Conservation (phyloP, 306 rosid species). For the Prunus kanzakura region DNA sequence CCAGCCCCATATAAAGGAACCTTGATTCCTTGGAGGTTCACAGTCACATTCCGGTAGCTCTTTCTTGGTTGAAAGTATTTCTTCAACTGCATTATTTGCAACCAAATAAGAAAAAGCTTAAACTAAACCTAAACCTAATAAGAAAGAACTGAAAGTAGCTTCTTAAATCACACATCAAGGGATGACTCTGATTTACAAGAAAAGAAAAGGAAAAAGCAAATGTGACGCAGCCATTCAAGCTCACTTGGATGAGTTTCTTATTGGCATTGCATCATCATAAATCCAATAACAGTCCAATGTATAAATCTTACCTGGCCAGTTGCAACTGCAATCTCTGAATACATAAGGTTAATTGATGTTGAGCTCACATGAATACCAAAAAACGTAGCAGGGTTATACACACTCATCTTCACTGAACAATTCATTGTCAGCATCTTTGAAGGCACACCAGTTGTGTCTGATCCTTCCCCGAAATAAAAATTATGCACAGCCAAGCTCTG, state of each 20-base stretch:
- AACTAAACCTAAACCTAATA: background rate
- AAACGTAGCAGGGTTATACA: constrained; percentile 79
- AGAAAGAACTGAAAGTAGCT: background rate
- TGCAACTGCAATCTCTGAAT: constrained; percentile 66
- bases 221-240: too few species aligned
- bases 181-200: too few species aligned
- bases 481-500: constrained; percentile 76
- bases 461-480: constrained; percentile 73
- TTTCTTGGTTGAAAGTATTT: constrained; percentile 73
- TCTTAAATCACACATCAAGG: background rate
- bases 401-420: constrained; percentile 61
- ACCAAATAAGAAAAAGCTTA: background rate
- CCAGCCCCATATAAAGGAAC: constrained; percentile 86
- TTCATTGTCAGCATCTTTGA: constrained; percentile 77
- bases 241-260: too few species aligned
- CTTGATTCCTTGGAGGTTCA: constrained; percentile 63
- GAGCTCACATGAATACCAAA: constrained; percentile 76
- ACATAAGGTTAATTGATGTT: constrained; percentile 62
- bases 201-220: too few species aligned
- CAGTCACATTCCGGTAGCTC: constrained; percentile 37
- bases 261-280: too few species aligned
- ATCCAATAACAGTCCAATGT: background rate
- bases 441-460: constrained; percentile 84
- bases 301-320: constrained; percentile 64
- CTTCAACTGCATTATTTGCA: constrained; percentile 47